phyloP scores from a whole-genome alignment of 2,329 filamentous ascomycete genomes.

The Aspergillus versicolor region DNA sequence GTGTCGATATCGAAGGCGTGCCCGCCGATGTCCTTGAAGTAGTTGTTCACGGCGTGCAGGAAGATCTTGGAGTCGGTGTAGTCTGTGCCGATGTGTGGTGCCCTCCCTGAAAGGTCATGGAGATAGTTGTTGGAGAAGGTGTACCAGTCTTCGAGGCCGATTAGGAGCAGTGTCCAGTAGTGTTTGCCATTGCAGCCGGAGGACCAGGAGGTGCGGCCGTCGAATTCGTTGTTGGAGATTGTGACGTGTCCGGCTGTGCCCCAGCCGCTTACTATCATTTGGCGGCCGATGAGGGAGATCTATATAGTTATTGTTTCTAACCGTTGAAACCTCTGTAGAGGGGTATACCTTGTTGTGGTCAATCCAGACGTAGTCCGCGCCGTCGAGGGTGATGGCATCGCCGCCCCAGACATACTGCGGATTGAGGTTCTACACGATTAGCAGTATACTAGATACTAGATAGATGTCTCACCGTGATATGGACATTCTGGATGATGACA shows the following conservation, averaged over 20 bases:
- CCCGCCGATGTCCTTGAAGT: slow-evolving; percentile 55
- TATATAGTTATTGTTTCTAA: slow-evolving; percentile 34
- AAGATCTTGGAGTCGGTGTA: slow-evolving; percentile 38
- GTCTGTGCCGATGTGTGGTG: slow-evolving; percentile 56
- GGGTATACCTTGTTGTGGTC: slow-evolving; percentile 37
- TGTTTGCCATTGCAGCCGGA: slow-evolving; percentile 59
- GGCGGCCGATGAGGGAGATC: slow-evolving; percentile 58
- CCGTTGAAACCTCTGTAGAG: no score
- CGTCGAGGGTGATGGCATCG: slow-evolving; percentile 56
- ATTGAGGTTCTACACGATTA: slow-evolving; percentile 54
- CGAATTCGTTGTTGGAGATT: slow-evolving; percentile 60
- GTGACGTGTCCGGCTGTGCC: slow-evolving; percentile 55
- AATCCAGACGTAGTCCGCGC: slow-evolving; percentile 47
- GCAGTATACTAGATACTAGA: no score
- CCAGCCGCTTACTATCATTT: slow-evolving; percentile 60
- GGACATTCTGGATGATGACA: no score
- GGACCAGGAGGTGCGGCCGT: slow-evolving; percentile 55
- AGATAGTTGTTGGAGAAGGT: slow-evolving; percentile 63
- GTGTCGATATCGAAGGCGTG: slow-evolving; percentile 56
- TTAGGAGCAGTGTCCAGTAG: slow-evolving; percentile 61
- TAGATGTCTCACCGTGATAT: no score
- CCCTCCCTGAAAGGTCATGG: slow-evolving; percentile 58
- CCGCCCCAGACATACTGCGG: slow-evolving; percentile 60
- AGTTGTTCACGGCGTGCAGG: slow-evolving; percentile 61
- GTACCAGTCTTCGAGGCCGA: slow-evolving; percentile 55